Conservation (phyloP, 2,329 filamentous ascomycete species). For the Fusarium tanahbumbuense region DNA sequence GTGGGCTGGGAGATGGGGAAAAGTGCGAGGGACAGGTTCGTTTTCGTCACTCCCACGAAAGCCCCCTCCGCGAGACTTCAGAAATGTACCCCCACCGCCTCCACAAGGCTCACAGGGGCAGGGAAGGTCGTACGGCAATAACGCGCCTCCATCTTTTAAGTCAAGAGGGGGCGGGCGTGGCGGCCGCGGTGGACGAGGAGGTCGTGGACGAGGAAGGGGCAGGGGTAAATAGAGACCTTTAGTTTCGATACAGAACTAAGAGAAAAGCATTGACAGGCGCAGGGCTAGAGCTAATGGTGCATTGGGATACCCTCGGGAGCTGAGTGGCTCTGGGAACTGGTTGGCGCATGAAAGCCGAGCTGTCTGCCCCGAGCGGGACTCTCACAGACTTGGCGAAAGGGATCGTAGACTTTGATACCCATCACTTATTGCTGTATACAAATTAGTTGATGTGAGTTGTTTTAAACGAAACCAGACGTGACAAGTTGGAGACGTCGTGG, state of each 20-base stretch:
- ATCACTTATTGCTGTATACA: conserved; percentile 19
- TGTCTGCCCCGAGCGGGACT: conserved; percentile 30
- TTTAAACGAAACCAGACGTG: conserved; percentile 30
- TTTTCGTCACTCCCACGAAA: conserved; percentile 48
- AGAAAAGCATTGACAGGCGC: conserved; percentile 16
- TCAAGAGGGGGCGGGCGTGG: conserved; percentile 41
- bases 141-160: conserved; percentile 34
- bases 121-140: conserved; percentile 23
- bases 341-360: conserved; percentile 33
- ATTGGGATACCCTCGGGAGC: conserved; percentile 23
- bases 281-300: conserved; percentile 18
- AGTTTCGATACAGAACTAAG: conserved; percentile 1
- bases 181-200: conserved; percentile 45
- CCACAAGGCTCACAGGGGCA: conserved; percentile 31
- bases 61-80: conserved; percentile 47
- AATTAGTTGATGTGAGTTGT: conserved; percentile 10
- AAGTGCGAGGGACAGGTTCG: conserved; percentile 40
- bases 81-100: conserved; percentile 47
- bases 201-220: conserved; percentile 47
- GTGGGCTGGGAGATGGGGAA: too few species aligned
- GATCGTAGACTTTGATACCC: conserved; percentile 41
- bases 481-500: neutral
- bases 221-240: conserved; percentile 41
- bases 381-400: conserved; percentile 27
- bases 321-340: conserved; percentile 30